Base-by-base conservation (phyloP, 2,329 filamentous ascomycete genomes). In the Monilinia vaccinii-corymbosi region DNA sequence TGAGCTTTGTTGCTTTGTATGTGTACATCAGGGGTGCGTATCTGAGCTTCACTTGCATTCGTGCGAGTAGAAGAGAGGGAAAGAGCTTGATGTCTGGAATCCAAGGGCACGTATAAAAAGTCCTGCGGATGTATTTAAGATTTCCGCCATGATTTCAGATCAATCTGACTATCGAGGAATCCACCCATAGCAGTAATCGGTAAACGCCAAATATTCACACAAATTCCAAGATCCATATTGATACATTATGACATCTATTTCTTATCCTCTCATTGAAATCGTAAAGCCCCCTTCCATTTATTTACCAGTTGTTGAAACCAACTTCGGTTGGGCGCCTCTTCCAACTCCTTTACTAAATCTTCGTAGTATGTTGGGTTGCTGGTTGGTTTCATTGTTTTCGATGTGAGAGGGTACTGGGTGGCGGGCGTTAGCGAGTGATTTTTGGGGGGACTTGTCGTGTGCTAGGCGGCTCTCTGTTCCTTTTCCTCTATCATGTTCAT, bases 281-380 rank as follows among this genome's bases (percentile, higher is more conserved):
- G 76, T 62, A 88, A 78, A 72, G 84, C 77, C 13, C 85, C 84
- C 62, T 79, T 78, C 64, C 86, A 68, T 62, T 77, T 77, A 69
- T 85, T 81, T 62, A 75, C 72, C 53, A 83, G 62, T 57, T 79
- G 76, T 53, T 78, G 75, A 25, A 81, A 69, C 74, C 78, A 83
- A 9, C 78, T 78, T 60, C 85, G 74, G 45, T 75, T 79, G 2
- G 85, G 85, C 4, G 82, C 84, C 66, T 81, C 81, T 40, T 87
- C 81, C 28, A 88, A 77, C 71, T 88, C 85, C 57, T 74, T 76
- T 0, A 86, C 70, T 34, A 88, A 71, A 64, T 86, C 81, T 23
- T 75, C 71, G 68, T 85, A 88, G 70, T 88, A 85, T 0, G 78
- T 81, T 42, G 85, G 85, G 65, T 87, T 83, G 67, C 82, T 85